These are phyloP conservation scores for Claviceps paspali DNA, from an alignment of 2,329 filamentous ascomycete species.

Conservation along the genomic window DNA sequence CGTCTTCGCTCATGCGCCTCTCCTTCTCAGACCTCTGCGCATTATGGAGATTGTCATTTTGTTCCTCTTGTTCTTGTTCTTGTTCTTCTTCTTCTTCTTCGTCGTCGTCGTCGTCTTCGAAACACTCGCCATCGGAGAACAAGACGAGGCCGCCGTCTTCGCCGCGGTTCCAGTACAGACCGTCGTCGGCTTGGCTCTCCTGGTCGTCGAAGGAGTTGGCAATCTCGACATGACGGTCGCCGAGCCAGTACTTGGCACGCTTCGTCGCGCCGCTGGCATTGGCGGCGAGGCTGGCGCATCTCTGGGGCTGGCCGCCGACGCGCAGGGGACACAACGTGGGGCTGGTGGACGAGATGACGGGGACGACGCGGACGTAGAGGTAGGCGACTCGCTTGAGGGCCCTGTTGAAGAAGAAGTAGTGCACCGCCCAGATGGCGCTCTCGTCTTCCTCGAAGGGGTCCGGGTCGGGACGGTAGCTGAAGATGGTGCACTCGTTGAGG, in stretches of 20 bases:
- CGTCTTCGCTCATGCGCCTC: conserved; percentile 46
- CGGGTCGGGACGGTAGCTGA: conserved; percentile 76
- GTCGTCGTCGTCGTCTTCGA: no score
- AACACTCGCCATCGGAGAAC: conserved; percentile 36
- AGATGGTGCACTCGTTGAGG: conserved; percentile 74
- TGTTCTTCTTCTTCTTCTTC: conserved; percentile 16
- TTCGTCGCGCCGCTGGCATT: conserved; percentile 36
- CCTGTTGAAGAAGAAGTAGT: conserved; percentile 98
- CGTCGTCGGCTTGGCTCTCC: conserved; percentile 33
- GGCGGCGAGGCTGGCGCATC: conserved; percentile 17
- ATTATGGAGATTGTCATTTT: conserved; percentile 22
- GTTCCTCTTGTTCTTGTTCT: conserved; percentile 30
- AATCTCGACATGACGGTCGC: conserved; percentile 42
- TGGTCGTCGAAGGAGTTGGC: conserved; percentile 30
- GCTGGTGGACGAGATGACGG: conserved; percentile 50
- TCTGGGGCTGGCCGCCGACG: conserved; percentile 14
- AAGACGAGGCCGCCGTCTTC: conserved; percentile 42
- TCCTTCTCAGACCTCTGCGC: conserved; percentile 26
- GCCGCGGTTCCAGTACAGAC: conserved; percentile 41
- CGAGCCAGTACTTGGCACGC: conserved; percentile 78
- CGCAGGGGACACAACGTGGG: conserved; percentile 28
- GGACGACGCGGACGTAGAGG: conserved; percentile 80
- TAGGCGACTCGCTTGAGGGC: conserved; percentile 85
- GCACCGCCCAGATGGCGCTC: conserved; percentile 83
- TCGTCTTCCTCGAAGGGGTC: conserved; percentile 88